Conservation (phyloP, 192 early-diverging fungal species). For the Backusella australiensis region DNA sequence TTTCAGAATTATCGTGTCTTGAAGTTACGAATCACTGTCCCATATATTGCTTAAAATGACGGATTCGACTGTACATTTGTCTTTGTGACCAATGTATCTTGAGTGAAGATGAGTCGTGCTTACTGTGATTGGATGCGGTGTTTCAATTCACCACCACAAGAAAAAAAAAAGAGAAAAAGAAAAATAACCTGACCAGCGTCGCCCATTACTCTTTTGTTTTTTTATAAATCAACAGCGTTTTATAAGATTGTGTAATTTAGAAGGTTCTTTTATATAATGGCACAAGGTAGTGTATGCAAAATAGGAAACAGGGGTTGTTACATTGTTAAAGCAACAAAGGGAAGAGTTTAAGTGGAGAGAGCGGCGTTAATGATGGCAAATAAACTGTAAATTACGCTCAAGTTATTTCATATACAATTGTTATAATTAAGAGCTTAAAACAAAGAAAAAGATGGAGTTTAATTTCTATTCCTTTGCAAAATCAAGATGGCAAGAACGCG, state of each 20-base stretch:
- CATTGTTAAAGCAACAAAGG: background rate
- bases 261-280: conserved; percentile 1
- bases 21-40: too few relatives aligned
- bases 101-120: too few relatives aligned
- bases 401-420: background rate
- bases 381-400: background rate
- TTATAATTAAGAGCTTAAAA: background rate
- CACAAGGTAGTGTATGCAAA: background rate
- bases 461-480: background rate
- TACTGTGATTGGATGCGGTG: background rate
- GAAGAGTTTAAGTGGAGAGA: background rate
- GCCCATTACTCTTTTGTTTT: background rate
- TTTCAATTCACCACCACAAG: background rate
- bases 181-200: background rate
- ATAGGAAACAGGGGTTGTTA: background rate
- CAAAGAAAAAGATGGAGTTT: background rate
- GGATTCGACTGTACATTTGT: too few relatives aligned
- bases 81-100: too few relatives aligned
- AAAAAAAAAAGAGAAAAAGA: background rate
- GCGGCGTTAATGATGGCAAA: background rate
- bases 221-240: background rate
- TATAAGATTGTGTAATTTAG: background rate
- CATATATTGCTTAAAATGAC: too few relatives aligned
- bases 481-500: background rate
- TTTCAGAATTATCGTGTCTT: too few relatives aligned